Conservation (phyloP, 140 eudicot species). For the Anethum foeniculum region DNA sequence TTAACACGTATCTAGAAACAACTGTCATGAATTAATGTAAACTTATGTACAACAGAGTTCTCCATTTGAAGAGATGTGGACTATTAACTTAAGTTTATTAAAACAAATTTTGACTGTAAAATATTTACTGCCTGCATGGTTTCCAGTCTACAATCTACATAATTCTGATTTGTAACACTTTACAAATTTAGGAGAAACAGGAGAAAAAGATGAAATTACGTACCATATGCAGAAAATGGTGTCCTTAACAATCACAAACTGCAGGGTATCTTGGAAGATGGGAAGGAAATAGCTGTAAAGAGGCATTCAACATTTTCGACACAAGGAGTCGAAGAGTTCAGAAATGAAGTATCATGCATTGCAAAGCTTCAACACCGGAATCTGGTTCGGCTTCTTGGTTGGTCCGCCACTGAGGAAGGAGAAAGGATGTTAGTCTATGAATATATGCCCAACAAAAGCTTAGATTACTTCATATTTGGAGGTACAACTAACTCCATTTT, state of each 20-base stretch:
- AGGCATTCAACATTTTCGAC: background rate
- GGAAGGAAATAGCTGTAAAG: background rate
- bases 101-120: no score
- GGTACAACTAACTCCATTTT: background rate
- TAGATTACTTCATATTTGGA: conserved; percentile 4
- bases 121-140: background rate
- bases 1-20: background rate
- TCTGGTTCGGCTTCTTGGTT: background rate
- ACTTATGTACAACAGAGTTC: background rate
- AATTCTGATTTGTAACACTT: background rate
- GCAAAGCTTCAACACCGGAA: conserved; percentile 1
- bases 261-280: background rate
- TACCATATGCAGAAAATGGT: background rate
- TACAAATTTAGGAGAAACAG: background rate
- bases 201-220: background rate
- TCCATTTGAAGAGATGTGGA: background rate
- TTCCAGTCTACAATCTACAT: no score
- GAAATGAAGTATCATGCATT: conserved; percentile 4
- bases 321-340: conserved; percentile 1
- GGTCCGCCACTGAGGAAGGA: conserved; percentile 1
- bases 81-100: no score
- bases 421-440: conserved; percentile 9
- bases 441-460: conserved; percentile 8
- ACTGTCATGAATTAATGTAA: background rate
- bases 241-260: background rate